Base-by-base conservation (phyloP, 2,329 filamentous ascomycete genomes). In the Trichoderma polysporum region DNA sequence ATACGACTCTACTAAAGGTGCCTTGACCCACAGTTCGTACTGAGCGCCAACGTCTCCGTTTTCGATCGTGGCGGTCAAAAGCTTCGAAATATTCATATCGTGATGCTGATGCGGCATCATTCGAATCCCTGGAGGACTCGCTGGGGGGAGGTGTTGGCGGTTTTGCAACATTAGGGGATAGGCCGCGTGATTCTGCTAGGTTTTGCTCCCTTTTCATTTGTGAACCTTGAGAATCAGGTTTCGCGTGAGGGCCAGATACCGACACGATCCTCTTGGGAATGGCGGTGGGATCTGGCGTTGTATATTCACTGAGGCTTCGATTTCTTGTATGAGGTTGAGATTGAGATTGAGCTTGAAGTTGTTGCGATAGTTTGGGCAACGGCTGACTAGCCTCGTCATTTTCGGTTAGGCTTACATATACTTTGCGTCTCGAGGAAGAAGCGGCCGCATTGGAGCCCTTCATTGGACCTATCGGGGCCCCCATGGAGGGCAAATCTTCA, bases 1-100 rank as follows among this genome's bases (percentile, higher is more conserved):
- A 83, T 80, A 96, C 90, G 22, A 99, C 95, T 74, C 92, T 92
- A 76, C 94, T 97, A 77, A 99, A 99, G 0, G 95, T 97, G 41
- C 95, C 95, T 73, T 97, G 92, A 5, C 95, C 95, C 6, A 99
- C 85, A 70, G 90, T 82, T 67, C 91, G 90, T 45, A 99, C 80
- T 13, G 90, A 91, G 71, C 91, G 87, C 88, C 95, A 99, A 70
- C 88, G 85, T 66, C 90, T 88, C 22, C 88, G 84, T 76, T 94
- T 93, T 70, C 87, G 80, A 67, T 92, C 88, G 58, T 85, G 82
- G 37, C 91, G 84, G 2, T 86, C 90, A 70, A 81, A 83, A 31
- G 92, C 90, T 73, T 91, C 85, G 74, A 93, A 95, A 69, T 88
- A 88, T 71, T 93, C 89, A 66, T 81, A 76, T 45, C 78, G 80